Evolutionary conservation across 1,284 basidiomycete species (phyloP).

Genomic region (Rhodotorula sp.): DNA sequence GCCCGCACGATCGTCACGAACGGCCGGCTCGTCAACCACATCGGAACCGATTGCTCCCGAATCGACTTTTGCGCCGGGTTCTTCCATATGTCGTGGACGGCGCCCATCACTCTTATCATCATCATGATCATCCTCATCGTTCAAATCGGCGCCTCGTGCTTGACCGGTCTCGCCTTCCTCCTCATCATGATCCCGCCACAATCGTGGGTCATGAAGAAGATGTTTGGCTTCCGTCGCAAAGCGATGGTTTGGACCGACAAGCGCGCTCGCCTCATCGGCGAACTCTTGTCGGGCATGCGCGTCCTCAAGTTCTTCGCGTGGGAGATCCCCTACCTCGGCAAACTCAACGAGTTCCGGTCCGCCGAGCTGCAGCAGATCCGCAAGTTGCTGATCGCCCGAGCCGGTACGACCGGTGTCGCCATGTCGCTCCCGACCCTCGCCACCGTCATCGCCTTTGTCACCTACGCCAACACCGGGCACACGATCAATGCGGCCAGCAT

Average conservation of each 20-base stretch:
- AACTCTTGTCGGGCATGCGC: conserved; percentile 77
- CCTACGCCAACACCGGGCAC: conserved; percentile 66
- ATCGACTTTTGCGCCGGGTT: conserved; percentile 74
- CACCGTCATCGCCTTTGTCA: conserved; percentile 79
- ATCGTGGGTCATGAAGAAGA: conserved; percentile 66
- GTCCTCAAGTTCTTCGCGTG: conserved; percentile 78
- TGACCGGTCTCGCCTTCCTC: conserved; percentile 74
- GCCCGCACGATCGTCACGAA: conserved; percentile 79
- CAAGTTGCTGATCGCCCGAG: conserved; percentile 57
- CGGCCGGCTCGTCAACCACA: conserved; percentile 85
- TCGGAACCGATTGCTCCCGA: conserved; percentile 85
- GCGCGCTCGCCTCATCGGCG: conserved; percentile 76
- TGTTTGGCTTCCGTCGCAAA: conserved; percentile 69
- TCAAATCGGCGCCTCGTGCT: conserved; percentile 72
- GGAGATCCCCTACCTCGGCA: conserved; percentile 61
- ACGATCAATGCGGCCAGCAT: conserved; percentile 65
- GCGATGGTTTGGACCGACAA: conserved; percentile 88
- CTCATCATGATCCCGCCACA: conserved; percentile 62
- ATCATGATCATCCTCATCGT: conserved; percentile 67
- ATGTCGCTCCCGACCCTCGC: conserved; percentile 70
- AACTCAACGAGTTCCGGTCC: conserved; percentile 67
- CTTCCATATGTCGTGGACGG: conserved; percentile 27
- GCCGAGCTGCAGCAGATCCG: conserved; percentile 78
- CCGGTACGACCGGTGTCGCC: conserved; percentile 65
- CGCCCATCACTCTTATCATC: conserved; percentile 57